These are phyloP conservation scores for Sungouiozyma ichnusensis DNA, from an alignment of 805 yeast genomes.

Conservation along the genomic window DNA sequence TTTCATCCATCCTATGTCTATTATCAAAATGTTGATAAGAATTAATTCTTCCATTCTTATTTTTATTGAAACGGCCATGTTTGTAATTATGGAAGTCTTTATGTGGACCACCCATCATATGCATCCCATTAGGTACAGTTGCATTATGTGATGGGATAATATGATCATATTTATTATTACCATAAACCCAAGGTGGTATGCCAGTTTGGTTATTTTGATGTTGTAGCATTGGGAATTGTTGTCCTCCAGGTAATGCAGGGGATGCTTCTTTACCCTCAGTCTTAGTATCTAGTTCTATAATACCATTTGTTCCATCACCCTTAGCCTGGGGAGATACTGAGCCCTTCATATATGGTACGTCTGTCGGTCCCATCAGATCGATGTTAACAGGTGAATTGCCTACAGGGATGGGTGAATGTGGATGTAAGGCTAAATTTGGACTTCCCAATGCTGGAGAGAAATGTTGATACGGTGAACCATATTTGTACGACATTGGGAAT, in stretches of 20 bases:
- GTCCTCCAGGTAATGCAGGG: constrained; percentile 4
- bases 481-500: constrained; percentile 26
- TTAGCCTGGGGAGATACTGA: not conserved
- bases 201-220: constrained; percentile 15
- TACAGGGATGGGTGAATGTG: constrained; percentile 14
- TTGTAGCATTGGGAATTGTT: constrained; percentile 9
- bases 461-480: constrained; percentile 25
- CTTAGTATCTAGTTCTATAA: not conserved
- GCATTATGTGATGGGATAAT: constrained; percentile 18
- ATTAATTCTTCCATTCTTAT: constrained; percentile 5
- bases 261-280: not conserved
- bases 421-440: constrained; percentile 16
- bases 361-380: constrained; percentile 2
- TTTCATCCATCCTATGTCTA: constrained; percentile 41
- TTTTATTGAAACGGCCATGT: constrained; percentile 12
- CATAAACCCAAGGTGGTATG: constrained; percentile 29
- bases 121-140: constrained; percentile 6
- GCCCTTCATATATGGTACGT: not conserved
- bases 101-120: constrained; percentile 6
- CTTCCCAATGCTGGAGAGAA: constrained; percentile 25
- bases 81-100: constrained; percentile 7
- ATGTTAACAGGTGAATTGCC: constrained; percentile 12
- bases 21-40: constrained; percentile 5
- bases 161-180: constrained; percentile 21
- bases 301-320: not conserved